A percentile compares a stretch with the other conserved stretches of the same genome.
These are phyloP conservation scores for Fragilariopsis cylindrus DNA, from an alignment of 108 stramenopile species.

Conservation along the genomic window DNA sequence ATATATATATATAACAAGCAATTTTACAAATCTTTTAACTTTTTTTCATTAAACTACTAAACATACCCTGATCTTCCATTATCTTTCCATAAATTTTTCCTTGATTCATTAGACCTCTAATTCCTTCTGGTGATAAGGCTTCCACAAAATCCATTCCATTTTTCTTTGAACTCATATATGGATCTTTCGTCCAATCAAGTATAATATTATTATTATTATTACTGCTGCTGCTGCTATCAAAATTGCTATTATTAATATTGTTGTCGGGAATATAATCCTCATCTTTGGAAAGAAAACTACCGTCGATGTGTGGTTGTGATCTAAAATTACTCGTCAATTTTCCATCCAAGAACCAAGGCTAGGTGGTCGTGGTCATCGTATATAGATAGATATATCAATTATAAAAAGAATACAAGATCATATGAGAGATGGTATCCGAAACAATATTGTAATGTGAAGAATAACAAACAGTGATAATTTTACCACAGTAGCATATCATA, in stretches of 20 bases:
- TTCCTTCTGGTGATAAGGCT: slow-evolving; percentile 61
- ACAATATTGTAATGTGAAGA: neutral
- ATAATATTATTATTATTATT: slow-evolving; percentile 27
- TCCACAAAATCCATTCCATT: slow-evolving; percentile 57
- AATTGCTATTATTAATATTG: neutral
- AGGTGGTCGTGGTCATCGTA: too few species aligned
- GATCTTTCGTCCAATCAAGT: slow-evolving; percentile 73
- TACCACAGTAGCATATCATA: too few species aligned
- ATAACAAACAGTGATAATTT: neutral
- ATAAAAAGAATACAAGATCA: neutral
- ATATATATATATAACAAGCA: neutral
- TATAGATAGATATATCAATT: neutral
- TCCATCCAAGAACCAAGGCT: slow-evolving; percentile 89
- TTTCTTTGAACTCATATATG: slow-evolving; percentile 41
- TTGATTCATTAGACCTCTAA: slow-evolving; percentile 66
- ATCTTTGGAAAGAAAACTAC: slow-evolving; percentile 65
- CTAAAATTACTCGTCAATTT: slow-evolving; percentile 61
- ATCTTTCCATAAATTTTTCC: slow-evolving; percentile 61
- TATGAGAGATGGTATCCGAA: neutral
- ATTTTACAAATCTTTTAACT: neutral
- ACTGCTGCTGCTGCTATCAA: neutral
- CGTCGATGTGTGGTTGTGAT: slow-evolving; percentile 65
- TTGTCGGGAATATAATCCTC: slow-evolving; percentile 45
- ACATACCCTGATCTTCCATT: slow-evolving; percentile 62
- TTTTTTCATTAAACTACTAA: slow-evolving; percentile 31